Evolutionary conservation across 2,329 filamentous ascomycete genomes (phyloP).

Genomic region (Alternaria sp.): DNA sequence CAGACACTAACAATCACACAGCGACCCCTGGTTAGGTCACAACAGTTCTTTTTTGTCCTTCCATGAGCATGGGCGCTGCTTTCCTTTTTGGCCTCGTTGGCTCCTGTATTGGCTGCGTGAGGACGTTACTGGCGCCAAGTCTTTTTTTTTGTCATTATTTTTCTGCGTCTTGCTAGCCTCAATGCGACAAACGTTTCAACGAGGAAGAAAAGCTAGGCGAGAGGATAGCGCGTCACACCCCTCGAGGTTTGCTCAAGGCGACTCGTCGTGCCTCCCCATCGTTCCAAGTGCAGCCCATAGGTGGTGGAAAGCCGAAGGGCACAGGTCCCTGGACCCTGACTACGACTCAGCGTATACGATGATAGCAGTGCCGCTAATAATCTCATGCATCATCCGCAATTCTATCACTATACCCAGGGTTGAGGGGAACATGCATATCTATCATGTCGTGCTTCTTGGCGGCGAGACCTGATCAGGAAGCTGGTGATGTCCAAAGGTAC

Average conservation of each 20-base stretch:
- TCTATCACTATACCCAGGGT: constrained; percentile 1
- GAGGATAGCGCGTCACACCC: not conserved
- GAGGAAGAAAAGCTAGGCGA: not conserved
- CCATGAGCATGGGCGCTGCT: not conserved
- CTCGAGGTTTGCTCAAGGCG: not conserved
- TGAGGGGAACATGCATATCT: constrained; percentile 22
- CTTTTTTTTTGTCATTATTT: not conserved
- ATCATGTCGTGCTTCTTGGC: constrained; percentile 25
- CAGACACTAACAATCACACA: not conserved
- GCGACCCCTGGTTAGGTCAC: constrained; percentile 34
- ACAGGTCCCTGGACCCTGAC: not conserved
- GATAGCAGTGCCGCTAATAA: not conserved
- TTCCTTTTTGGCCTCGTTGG: not conserved
- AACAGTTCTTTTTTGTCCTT: not conserved
- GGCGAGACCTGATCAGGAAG: constrained; percentile 29
- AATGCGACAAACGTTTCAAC: not conserved
- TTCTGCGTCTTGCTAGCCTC: not conserved
- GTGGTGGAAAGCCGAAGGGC: not conserved
- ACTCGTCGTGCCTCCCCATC: not conserved
- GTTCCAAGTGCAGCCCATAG: not conserved
- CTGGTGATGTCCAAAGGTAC: constrained; percentile 15
- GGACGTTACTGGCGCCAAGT: not conserved
- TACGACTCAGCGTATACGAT: not conserved
- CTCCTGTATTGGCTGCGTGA: not conserved
- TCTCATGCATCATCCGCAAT: not conserved